A percentile compares a stretch with the other conserved stretches of the same genome.
Conservation (phyloP, 768 basidiomycete species). For the Suillus subluteus region DNA sequence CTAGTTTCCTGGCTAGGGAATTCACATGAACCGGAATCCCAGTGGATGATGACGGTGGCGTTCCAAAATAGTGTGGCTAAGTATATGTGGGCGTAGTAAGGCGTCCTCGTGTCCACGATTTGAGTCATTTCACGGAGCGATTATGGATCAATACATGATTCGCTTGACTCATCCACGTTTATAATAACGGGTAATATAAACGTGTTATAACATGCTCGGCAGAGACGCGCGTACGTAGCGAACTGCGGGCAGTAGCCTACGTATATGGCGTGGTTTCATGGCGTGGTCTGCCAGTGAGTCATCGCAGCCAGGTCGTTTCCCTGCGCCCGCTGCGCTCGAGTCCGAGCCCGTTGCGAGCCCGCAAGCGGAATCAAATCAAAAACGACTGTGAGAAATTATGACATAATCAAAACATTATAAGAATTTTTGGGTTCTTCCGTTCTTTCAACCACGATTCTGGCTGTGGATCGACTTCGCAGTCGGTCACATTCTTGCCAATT, state of each 20-base stretch:
- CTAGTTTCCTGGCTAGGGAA: neutral
- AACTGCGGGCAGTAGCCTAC: neutral
- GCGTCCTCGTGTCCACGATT: conserved; percentile 5
- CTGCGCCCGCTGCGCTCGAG: neutral
- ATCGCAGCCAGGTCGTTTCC: neutral
- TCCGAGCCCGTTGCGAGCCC: neutral
- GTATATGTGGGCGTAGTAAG: neutral
- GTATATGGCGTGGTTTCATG: neutral
- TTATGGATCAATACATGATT: neutral
- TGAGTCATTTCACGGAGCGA: neutral
- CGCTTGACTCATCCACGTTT: conserved; percentile 7
- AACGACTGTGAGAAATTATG: conserved; percentile 28
- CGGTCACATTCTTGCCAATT: conserved; percentile 45
- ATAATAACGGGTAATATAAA: neutral
- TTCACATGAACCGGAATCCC: neutral
- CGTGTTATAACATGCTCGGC: conserved; percentile 1
- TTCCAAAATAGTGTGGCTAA: neutral
- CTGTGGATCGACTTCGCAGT: conserved; percentile 52
- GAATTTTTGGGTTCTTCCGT: conserved; percentile 25
- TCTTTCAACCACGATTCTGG: conserved; percentile 36
- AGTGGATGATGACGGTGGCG: neutral
- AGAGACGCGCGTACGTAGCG: neutral
- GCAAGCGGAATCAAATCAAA: conserved; percentile 12
- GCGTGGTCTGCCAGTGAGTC: neutral
- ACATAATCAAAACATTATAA: conserved; percentile 34